Evolutionary conservation across 371 early-diverging fungal species (phyloP).

Genomic region (Mortierella sp.): DNA sequence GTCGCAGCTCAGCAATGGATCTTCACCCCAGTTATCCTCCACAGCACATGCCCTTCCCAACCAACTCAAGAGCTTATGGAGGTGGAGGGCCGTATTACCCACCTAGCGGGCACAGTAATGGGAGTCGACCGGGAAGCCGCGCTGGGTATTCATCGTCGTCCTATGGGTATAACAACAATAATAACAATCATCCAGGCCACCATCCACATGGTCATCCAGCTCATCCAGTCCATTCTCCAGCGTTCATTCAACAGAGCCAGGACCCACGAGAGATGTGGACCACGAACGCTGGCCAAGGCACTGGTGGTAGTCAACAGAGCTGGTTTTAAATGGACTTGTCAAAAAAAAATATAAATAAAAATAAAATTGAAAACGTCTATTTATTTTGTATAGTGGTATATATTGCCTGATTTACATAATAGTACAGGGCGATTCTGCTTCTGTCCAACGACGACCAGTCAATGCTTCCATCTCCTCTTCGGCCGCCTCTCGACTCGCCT

Average conservation of each 20-base stretch:
- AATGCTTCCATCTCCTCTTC: constrained; percentile 72
- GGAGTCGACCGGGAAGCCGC: constrained; percentile 48
- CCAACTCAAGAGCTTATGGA: constrained; percentile 37
- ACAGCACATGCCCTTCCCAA: constrained; percentile 42
- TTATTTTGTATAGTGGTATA: background rate
- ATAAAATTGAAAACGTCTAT: background rate
- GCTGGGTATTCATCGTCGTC: constrained; percentile 30
- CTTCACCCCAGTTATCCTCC: constrained; percentile 20
- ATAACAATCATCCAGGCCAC: constrained; percentile 11
- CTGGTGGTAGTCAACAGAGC: constrained; percentile 47
- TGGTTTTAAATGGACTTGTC: constrained; percentile 31
- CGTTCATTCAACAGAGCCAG: constrained; percentile 31
- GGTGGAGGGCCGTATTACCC: constrained; percentile 35
- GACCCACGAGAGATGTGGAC: constrained; percentile 59
- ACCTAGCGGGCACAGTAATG: constrained; percentile 22
- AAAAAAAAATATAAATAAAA: constrained; percentile 2
- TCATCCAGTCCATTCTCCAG: constrained; percentile 7
- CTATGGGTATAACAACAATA: constrained; percentile 23
- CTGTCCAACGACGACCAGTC: constrained; percentile 59
- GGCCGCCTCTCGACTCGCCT: constrained; percentile 74
- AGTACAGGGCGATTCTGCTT: constrained; percentile 20
- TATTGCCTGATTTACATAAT: constrained; percentile 28
- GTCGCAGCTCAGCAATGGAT: constrained; percentile 46
- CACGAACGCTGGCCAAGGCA: constrained; percentile 45
- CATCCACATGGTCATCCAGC: constrained; percentile 5